Percentiles rank a stretch among this genome's conserved stretches.
phyloP scores from a whole-genome alignment of 805 yeast species.

The Brettanomyces bruxellensis region DNA sequence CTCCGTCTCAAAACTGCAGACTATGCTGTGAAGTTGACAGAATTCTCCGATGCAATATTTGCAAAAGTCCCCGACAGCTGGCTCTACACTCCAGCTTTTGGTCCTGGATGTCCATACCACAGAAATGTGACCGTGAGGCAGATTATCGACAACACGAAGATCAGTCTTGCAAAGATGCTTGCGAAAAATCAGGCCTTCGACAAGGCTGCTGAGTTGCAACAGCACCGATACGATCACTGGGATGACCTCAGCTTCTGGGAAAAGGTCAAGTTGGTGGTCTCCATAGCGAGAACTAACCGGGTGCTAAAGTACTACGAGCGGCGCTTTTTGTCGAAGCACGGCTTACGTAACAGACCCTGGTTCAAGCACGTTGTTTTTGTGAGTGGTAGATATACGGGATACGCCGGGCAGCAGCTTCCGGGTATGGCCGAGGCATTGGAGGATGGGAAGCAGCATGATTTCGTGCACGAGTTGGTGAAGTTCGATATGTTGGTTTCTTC shows the following conservation, averaged over 20 bases:
- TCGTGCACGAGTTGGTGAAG: constrained; percentile 18
- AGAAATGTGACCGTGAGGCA: constrained; percentile 5
- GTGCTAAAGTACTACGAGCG: constrained; percentile 36
- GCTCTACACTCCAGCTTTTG: constrained; percentile 7
- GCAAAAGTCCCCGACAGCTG: constrained; percentile 17
- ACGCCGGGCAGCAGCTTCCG: constrained; percentile 50
- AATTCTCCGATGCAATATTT: constrained; percentile 32
- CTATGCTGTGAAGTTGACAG: constrained; percentile 45
- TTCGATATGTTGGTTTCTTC: constrained; percentile 5
- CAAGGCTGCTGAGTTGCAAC: constrained; percentile 11
- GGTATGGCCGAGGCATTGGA: constrained; percentile 47
- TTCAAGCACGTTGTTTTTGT: constrained; percentile 52
- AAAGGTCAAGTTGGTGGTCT: constrained; percentile 19
- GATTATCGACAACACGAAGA: constrained; percentile 21
- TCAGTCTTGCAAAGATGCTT: constrained; percentile 18
- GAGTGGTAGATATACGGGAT: constrained; percentile 52
- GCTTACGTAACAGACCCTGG: constrained; percentile 45
- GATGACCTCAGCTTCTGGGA: constrained; percentile 17
- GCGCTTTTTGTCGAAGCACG: constrained; percentile 35
- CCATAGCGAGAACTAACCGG: constrained; percentile 26
- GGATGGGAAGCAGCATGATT: constrained; percentile 29
- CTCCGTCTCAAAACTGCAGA: constrained; percentile 32
- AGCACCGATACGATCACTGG: constrained; percentile 13
- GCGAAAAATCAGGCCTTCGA: constrained; percentile 21
- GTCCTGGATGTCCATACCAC: not conserved